phyloP scores from a whole-genome alignment of 805 yeast species.

The Saccharomyces mikatae region DNA sequence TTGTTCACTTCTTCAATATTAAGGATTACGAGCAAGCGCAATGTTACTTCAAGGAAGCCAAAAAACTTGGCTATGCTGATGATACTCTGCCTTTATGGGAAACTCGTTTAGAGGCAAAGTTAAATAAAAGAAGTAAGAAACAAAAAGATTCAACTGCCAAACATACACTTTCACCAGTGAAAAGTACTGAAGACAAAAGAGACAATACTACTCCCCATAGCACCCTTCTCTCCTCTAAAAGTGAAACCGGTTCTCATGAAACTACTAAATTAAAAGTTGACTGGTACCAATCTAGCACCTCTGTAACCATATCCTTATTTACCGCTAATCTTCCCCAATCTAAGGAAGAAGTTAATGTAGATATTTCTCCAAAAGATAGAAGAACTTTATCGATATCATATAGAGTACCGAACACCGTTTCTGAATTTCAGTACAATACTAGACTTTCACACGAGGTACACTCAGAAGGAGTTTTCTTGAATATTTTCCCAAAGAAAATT shows the following conservation, averaged over 20 bases:
- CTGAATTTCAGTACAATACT: slow-evolving; percentile 52
- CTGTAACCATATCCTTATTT: slow-evolving; percentile 61
- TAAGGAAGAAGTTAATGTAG: slow-evolving; percentile 32
- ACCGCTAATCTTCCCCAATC: slow-evolving; percentile 50
- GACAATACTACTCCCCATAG: neutral
- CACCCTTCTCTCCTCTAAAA: neutral
- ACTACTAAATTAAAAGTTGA: slow-evolving; percentile 39
- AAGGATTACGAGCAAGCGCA: slow-evolving; percentile 38
- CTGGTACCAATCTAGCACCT: slow-evolving; percentile 60
- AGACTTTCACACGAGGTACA: slow-evolving; percentile 47
- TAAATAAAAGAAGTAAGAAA: slow-evolving; percentile 11
- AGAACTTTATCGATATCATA: slow-evolving; percentile 30
- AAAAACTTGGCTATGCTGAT: slow-evolving; percentile 37
- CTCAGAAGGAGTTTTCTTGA: slow-evolving; percentile 37
- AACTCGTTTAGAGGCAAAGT: slow-evolving; percentile 12
- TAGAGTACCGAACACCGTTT: slow-evolving; percentile 24
- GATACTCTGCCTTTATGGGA: slow-evolving; percentile 43
- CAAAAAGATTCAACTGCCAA: neutral
- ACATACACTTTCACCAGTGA: neutral
- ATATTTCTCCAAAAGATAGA: slow-evolving; percentile 33
- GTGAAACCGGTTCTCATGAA: neutral
- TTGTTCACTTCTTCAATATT: slow-evolving; percentile 38
- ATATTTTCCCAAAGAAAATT: slow-evolving; percentile 62
- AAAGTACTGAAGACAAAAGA: neutral
- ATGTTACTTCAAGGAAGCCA: slow-evolving; percentile 37